Evolutionary conservation across 2,329 filamentous ascomycete species (phyloP).

Genomic region (Colletotrichum sp.): DNA sequence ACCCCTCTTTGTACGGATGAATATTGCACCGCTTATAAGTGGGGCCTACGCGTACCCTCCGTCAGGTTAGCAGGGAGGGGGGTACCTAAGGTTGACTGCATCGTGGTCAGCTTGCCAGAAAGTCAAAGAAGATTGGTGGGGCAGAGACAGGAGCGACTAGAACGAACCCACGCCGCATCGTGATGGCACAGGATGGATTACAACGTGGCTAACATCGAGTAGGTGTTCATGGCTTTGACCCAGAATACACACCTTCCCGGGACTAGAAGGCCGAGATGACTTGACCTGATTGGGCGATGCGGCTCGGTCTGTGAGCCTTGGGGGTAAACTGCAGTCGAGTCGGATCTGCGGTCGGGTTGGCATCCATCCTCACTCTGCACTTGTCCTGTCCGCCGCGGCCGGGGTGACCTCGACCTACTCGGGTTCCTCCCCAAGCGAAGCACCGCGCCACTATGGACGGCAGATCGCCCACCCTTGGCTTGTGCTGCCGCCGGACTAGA

Average conservation of each 20-base stretch:
- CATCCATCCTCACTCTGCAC: neutral
- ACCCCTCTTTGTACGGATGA: no score
- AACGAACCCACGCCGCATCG: conserved; percentile 3
- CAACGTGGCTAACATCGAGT: conserved; percentile 19
- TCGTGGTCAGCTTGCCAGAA: no score
- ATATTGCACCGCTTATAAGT: no score
- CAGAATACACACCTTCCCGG: conserved; percentile 8
- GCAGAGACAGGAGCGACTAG: conserved; percentile 20
- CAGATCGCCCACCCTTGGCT: conserved; percentile 12
- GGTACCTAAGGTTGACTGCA: no score
- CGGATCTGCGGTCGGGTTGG: neutral
- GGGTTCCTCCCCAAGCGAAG: conserved; percentile 12
- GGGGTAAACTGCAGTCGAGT: neutral
- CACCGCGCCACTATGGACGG: conserved; percentile 15
- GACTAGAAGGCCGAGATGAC: conserved; percentile 6
- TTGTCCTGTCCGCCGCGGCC: neutral
- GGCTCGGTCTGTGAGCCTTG: conserved; percentile 13
- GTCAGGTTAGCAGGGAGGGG: no score
- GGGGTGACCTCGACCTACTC: conserved; percentile 3
- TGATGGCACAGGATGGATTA: conserved; percentile 9
- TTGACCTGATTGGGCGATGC: conserved; percentile 1
- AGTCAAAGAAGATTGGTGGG: conserved; percentile 14
- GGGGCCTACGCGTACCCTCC: no score
- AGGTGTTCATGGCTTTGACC: conserved; percentile 16
- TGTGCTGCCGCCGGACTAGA: neutral